Conservation (phyloP, 2,329 filamentous ascomycete genomes). For the Hirsutella minnesotensis region DNA sequence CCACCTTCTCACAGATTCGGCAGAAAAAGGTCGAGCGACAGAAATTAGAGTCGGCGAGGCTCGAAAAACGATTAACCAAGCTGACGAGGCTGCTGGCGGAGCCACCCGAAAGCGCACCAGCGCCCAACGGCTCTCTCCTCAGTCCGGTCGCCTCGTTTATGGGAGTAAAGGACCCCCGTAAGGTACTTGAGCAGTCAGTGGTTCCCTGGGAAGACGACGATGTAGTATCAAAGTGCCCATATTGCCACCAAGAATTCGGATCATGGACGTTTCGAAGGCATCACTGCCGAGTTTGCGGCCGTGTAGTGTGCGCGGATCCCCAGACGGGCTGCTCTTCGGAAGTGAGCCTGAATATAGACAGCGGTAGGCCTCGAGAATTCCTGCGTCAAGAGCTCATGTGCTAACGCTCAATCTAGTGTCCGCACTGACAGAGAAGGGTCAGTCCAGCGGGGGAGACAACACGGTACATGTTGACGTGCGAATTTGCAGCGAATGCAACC, state of each 20-base stretch:
- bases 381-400: background rate
- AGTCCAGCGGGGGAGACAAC: constrained; percentile 13
- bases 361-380: constrained; percentile 21
- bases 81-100: constrained; percentile 74
- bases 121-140: constrained; percentile 39
- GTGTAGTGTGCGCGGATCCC: constrained; percentile 83
- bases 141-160: constrained; percentile 49
- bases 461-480: constrained; percentile 68
- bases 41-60: constrained; percentile 73
- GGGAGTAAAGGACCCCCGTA: constrained; percentile 63
- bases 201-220: constrained; percentile 93
- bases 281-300: constrained; percentile 87
- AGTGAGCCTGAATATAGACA: constrained; percentile 65
- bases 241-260: constrained; percentile 92
- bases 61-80: constrained; percentile 87
- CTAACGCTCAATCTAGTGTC: constrained; percentile 6
- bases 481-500: constrained; percentile 82
- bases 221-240: constrained; percentile 69
- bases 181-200: constrained; percentile 77
- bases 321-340: constrained; percentile 77
- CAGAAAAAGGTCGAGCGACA: constrained; percentile 72
- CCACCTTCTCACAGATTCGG: constrained; percentile 58
- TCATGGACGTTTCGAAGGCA: constrained; percentile 87
- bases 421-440: constrained; percentile 29
- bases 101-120: constrained; percentile 52